Percentiles rank a stretch among this genome's conserved stretches.
Conservation (phyloP, 2,329 filamentous ascomycete species). For the Magnaporthiopsis incrustans region DNA sequence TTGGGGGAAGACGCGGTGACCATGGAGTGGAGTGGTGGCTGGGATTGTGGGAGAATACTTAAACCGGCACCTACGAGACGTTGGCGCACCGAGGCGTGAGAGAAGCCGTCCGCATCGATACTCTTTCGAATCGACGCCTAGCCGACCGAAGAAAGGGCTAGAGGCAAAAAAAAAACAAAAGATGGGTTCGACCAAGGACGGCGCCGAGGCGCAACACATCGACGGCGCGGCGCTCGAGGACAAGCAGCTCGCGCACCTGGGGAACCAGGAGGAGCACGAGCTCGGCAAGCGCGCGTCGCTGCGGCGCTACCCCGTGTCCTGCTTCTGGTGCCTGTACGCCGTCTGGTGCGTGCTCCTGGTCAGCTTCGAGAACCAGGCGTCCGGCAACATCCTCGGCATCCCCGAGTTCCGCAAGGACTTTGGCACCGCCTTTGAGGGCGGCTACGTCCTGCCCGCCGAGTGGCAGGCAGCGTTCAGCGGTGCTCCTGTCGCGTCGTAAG, state of each 20-base stretch:
- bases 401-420: constrained; percentile 33
- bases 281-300: constrained; percentile 5
- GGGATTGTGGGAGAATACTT: no score
- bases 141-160: no score
- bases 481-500: constrained; percentile 23
- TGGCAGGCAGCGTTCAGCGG: constrained; percentile 32
- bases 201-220: no score
- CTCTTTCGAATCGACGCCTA: no score
- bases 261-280: constrained; percentile 7
- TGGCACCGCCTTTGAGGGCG: constrained; percentile 24
- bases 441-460: constrained; percentile 26
- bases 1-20: no score
- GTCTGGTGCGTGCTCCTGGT: constrained; percentile 8
- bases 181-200: no score
- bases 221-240: no score
- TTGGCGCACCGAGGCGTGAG: no score
- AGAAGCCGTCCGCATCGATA: no score
- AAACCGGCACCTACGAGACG: no score
- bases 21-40: no score
- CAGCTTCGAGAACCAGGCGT: constrained; percentile 18
- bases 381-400: constrained; percentile 28
- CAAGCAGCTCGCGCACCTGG: constrained; percentile 6
- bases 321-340: constrained; percentile 8
- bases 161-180: no score
- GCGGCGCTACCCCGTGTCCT: constrained; percentile 4